Evolutionary conservation across 495 filamentous ascomycete genomes (phyloP), one percentile per base, ranked within the genome.

Genomic region (Penicillium odoratum): DNA sequence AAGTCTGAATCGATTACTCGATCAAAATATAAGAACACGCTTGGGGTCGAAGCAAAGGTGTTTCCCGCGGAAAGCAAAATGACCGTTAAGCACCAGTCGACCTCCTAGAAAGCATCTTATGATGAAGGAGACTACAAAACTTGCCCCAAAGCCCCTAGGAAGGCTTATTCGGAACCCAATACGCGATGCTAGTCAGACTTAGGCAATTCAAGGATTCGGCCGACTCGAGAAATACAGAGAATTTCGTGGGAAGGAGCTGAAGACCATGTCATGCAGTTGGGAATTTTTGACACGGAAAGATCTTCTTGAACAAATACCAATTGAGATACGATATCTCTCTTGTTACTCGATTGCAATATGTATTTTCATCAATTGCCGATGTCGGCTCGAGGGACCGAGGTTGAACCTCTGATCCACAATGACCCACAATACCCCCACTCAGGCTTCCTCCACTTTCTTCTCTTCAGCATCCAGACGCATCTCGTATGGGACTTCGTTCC

Each of bases 401-500:
- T 31, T 51, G 26, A 25, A 31, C 28, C 46, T 28, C 5, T 15
- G 46, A 29, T 51, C 49, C 49, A 51, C 49, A 6, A 48, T 21
- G 13, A 18, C 25, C 31, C 21, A 15, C 34, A 25, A 7, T n/a
- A n/a, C 11, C 18, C 44, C 48, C 40, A 38, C 48, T 47, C 34
- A 59, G 21, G 26, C 62, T 28, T 63, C 68, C 45, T 63, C 68
- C 40, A 48, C 63, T 34, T 69, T 62, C n/a, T 74, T 70, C 51
- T 71, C 59, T 4, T 64, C 70, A 52, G 68, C 69, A 34, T 76
- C 63, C 10, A 65, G 64, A 13, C 74, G 34, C 15, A 58, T 60
- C 26, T 88, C 81, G 53, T 88, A 83, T 11, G 85, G 84, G 30
- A 93, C 84, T 74, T 96, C 91, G 66, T 88, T 83, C 92, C 92